Percentiles rank a stretch among this genome's conserved stretches.
phyloP scores from a whole-genome alignment of 164 flowering plant genomes.

The Vitis vinifera region ASM3070453v1 NC_081811.1:4205001-4205500 shows the following conservation, averaged over 20 bases:
- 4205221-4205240: slow-evolving; percentile 41
- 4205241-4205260: slow-evolving; percentile 47
- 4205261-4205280: slow-evolving; percentile 18
- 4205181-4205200: slow-evolving; percentile 20
- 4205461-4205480: slow-evolving; percentile 5
- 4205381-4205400: slow-evolving; percentile 9
- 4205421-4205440: slow-evolving; percentile 8
- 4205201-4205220: slow-evolving; percentile 24
- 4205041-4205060: slow-evolving; percentile 6
- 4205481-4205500: slow-evolving; percentile 47
- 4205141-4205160: slow-evolving; percentile 16
- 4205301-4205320: slow-evolving; percentile 16
- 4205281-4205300: slow-evolving; percentile 41
- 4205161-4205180: slow-evolving; percentile 13
- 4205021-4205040: slow-evolving; percentile 7
- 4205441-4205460: slow-evolving; percentile 8
- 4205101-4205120: slow-evolving; percentile 18
- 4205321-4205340: slow-evolving; percentile 16
- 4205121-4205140: slow-evolving; percentile 13
- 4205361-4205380: slow-evolving; percentile 3
- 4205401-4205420: slow-evolving; percentile 10
- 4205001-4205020: background rate
- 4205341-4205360: slow-evolving; percentile 13
- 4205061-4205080: slow-evolving; percentile 9
- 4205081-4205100: slow-evolving; percentile 15